These are phyloP conservation scores for Haematococcus sp. DNA, from an alignment of 139 green algal genomes.

Conservation along the genomic window DNA sequence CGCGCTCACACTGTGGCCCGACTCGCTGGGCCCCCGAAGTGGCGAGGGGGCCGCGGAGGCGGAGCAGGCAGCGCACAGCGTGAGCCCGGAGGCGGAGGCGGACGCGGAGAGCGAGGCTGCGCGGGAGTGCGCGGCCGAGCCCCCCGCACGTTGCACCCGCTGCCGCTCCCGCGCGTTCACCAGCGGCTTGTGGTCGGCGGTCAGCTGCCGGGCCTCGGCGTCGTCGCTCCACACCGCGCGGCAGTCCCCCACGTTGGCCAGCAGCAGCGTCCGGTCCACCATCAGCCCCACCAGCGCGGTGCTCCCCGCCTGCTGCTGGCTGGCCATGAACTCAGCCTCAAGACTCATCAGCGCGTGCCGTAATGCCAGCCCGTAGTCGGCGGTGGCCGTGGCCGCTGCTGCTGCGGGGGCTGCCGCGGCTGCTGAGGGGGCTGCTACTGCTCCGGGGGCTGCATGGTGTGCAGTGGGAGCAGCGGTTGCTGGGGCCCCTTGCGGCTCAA, in stretches of 20 bases:
- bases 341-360: neutral
- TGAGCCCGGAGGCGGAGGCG: no score
- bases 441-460: neutral
- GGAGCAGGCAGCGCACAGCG: no score
- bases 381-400: neutral
- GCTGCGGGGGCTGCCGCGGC: neutral
- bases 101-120: no score
- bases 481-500: no score
- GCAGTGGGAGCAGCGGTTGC: neutral
- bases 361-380: neutral
- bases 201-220: constrained; percentile 27
- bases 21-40: no score
- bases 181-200: constrained; percentile 40
- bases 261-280: constrained; percentile 28
- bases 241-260: constrained; percentile 47
- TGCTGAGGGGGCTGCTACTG: neutral
- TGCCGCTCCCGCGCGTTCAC: neutral
- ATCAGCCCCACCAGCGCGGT: constrained; percentile 34
- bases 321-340: neutral
- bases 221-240: constrained; percentile 31
- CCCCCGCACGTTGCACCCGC: neutral
- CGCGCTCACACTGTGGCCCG: no score
- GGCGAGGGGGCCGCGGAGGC: no score
- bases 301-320: constrained; percentile 17
- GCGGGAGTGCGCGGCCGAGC: neutral